These are phyloP conservation scores for Venturiaceae sp. DNA, from an alignment of 2,329 filamentous ascomycete genomes.

Conservation along the genomic window DNA sequence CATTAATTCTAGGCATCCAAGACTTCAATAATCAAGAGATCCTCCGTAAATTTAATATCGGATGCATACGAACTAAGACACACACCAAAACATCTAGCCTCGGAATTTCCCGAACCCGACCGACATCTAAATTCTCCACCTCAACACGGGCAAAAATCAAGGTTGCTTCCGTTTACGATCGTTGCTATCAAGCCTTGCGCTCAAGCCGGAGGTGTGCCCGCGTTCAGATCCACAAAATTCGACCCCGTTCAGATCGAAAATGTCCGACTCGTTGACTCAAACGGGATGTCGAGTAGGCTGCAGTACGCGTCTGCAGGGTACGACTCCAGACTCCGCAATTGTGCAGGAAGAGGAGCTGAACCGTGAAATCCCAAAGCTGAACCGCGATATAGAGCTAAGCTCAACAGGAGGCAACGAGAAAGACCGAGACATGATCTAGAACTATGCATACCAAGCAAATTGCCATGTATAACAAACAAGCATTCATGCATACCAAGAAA, in stretches of 20 bases:
- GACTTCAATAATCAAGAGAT: no score
- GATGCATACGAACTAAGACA: no score
- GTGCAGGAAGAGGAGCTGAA: neutral
- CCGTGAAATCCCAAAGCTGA: neutral
- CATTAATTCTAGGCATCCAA: neutral
- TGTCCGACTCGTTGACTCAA: neutral
- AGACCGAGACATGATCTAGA: neutral
- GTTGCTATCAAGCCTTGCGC: no score
- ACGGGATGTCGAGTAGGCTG: neutral
- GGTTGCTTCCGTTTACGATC: neutral
- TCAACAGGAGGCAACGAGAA: neutral
- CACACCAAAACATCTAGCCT: neutral
- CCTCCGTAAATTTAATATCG: no score
- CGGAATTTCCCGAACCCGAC: neutral
- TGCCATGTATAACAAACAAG: neutral
- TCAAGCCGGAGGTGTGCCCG: neutral
- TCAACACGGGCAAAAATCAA: no score
- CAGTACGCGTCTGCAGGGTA: neutral
- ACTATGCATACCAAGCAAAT: neutral
- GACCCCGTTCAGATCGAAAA: no score
- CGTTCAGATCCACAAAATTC: no score
- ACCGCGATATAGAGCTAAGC: no score
- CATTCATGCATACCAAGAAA: neutral
- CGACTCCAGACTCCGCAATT: neutral
- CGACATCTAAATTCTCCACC: no score